phyloP scores from a whole-genome alignment of 1,139 yeast genomes.

The Lodderomyces parapsilosis region DNA sequence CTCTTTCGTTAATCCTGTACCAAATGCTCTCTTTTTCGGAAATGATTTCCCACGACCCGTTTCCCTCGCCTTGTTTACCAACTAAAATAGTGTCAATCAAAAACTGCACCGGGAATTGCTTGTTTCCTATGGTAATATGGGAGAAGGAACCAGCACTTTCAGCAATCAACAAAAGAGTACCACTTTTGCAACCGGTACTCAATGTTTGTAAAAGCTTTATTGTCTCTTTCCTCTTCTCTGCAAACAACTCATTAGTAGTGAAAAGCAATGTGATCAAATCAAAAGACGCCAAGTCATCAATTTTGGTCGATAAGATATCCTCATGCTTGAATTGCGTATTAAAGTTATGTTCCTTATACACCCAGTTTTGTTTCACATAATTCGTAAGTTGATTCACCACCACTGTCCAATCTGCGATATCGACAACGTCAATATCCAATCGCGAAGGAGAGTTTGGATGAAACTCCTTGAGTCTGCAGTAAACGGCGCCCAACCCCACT shows the following conservation, averaged over 20 bases:
- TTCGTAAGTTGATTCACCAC: conserved; percentile 46
- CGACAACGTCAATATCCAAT: conserved; percentile 56
- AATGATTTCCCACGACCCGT: conserved; percentile 66
- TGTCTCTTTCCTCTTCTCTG: conserved; percentile 63
- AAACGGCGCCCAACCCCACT: conserved; percentile 65
- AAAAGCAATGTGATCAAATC: conserved; percentile 69
- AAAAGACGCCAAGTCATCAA: conserved; percentile 17
- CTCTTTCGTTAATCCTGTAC: conserved; percentile 62
- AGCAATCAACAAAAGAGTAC: conserved; percentile 63
- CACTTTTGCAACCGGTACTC: conserved; percentile 48
- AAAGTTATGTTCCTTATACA: conserved; percentile 39
- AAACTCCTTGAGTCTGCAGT: conserved; percentile 47
- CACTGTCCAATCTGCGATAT: conserved; percentile 74
- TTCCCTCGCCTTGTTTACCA: conserved; percentile 49
- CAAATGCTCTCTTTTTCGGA: conserved; percentile 74
- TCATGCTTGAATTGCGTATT: conserved; percentile 46
- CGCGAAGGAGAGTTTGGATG: conserved; percentile 30
- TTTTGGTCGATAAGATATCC: conserved; percentile 40
- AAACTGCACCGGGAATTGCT: conserved; percentile 79
- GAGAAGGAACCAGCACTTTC: conserved; percentile 93
- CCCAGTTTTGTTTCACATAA: conserved; percentile 52
- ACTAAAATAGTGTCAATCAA: conserved; percentile 69
- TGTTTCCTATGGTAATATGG: conserved; percentile 71
- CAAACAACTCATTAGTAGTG: conserved; percentile 83
- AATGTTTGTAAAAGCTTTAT: conserved; percentile 56